Evolutionary conservation across 2,329 filamentous ascomycete genomes (phyloP), one percentile per base, ranked within the genome.

Genomic region (Botrytis paeoniae): DNA sequence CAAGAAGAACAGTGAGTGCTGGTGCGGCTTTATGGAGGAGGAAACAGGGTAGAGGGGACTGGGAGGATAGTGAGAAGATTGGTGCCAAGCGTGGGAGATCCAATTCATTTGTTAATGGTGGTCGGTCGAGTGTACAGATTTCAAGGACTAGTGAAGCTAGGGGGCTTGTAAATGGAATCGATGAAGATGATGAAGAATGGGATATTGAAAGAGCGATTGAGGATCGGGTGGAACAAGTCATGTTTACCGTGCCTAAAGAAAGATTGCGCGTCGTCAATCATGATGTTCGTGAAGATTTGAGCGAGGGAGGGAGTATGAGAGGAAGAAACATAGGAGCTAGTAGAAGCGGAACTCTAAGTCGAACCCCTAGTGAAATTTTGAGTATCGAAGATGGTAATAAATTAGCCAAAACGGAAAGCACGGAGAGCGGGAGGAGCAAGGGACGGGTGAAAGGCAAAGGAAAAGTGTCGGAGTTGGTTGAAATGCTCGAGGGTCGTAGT

Each of bases 181-280:
- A 82, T 64, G 77, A 78, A 43, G 79, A 77, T 64, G 79, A 80
- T 51, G 83, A 84, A 45, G 91, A 94, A 71, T 93, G 92, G 92
- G 92, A 94, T 77, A 89, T 95, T 57, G 92, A 95, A 80, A 85
- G 87, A 72, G 92, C 92, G 3, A 88, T 92, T 1, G 90, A 93
- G 82, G 88, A 88, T 73, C 84, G 92, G 35, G 85, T 93, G 14
- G 92, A 95, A 74, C 92, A 95, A 81, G 88, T 94, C 79, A 96
- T 97, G 89, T 98, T 97, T 82, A 98, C 95, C 0, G 94, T 98
- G 74, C 95, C 96, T 3, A 94, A 92, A 81, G 92, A 95, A 82
- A 89, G 90, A 77, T 83, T 98, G 75, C 85, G 95, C 39, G 94
- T 98, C n/a, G 95, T 98, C 32, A 98, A 98, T 81, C 91, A 89